Evolutionary conservation across 2,329 filamentous ascomycete species (phyloP).

Genomic region (Nigrospora osmanthi): DNA sequence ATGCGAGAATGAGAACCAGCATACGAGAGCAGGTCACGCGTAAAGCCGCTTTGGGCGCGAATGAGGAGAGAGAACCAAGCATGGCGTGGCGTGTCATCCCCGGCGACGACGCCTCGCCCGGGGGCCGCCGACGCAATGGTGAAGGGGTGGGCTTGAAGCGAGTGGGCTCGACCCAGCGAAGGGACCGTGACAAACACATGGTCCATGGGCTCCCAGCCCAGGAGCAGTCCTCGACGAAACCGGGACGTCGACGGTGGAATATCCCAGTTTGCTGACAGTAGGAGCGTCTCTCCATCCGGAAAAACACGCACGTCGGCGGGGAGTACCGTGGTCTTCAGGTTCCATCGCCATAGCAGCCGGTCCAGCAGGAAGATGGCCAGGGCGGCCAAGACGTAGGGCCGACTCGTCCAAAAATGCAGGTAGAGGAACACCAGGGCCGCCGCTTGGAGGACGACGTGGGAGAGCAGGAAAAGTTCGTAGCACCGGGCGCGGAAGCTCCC

Average conservation of each 20-base stretch:
- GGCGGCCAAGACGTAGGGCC: conserved; percentile 44
- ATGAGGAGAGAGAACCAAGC: conserved; percentile 51
- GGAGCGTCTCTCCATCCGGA: conserved; percentile 47
- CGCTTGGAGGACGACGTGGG: conserved; percentile 50
- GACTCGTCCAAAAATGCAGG: conserved; percentile 46
- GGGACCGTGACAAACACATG: conserved; percentile 58
- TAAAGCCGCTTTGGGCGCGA: conserved; percentile 53
- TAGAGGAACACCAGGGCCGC: conserved; percentile 48
- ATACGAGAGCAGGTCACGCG: conserved; percentile 42
- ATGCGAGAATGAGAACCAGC: conserved; percentile 35
- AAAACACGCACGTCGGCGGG: conserved; percentile 43
- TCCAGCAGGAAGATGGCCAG: conserved; percentile 51
- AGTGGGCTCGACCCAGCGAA: conserved; percentile 39
- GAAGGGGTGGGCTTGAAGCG: conserved; percentile 57
- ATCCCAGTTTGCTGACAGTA: conserved; percentile 32
- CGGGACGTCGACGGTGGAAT: conserved; percentile 10
- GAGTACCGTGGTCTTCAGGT: conserved; percentile 39
- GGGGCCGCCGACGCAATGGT: conserved; percentile 57
- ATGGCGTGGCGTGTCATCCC: conserved; percentile 21
- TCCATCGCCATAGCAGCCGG: conserved; percentile 47
- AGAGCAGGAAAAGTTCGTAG: conserved; percentile 55
- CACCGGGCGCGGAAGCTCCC: conserved; percentile 50
- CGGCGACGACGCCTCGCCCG: background rate
- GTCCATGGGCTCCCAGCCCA: conserved; percentile 53
- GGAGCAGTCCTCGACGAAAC: conserved; percentile 25